These are phyloP conservation scores for Auricularia sp. DNA, from an alignment of 768 basidiomycete genomes.

Conservation along the genomic window DNA sequence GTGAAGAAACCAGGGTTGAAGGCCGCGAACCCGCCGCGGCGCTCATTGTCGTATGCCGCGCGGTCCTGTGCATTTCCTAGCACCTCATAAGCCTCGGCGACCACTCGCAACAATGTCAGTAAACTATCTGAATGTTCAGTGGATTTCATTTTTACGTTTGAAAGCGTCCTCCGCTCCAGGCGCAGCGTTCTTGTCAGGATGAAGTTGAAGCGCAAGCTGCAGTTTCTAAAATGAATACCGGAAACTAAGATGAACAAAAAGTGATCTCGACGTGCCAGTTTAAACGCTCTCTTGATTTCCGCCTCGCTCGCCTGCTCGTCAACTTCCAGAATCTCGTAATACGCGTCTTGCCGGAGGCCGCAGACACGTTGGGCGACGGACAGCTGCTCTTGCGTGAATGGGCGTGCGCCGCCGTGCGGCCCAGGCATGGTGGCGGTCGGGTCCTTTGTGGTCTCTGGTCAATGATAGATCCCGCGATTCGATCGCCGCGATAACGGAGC, in stretches of 20 bases:
- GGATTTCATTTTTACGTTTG: constrained; percentile 52
- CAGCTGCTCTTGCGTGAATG: constrained; percentile 53
- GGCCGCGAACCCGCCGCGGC: no score
- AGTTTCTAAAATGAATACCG: neutral
- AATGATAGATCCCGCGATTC: no score
- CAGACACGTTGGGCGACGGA: constrained; percentile 28
- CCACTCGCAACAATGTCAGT: no score
- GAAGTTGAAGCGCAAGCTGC: constrained; percentile 77
- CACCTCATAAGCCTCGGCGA: no score
- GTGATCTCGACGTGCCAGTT: constrained; percentile 50
- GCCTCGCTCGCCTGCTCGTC: constrained; percentile 72
- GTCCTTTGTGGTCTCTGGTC: no score
- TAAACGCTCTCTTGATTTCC: constrained; percentile 89
- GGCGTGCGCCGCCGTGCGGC: constrained; percentile 19
- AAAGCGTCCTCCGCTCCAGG: constrained; percentile 97
- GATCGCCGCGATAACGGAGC: no score
- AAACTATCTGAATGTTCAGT: no score
- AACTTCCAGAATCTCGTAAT: constrained; percentile 82
- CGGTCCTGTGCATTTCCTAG: no score
- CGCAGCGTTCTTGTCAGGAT: constrained; percentile 91
- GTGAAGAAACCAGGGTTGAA: no score
- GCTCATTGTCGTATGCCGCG: no score
- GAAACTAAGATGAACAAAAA: neutral
- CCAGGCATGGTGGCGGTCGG: no score
- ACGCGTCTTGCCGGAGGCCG: constrained; percentile 20